Base-by-base conservation (phyloP, 352 stramenopile species). In the Pythium rishiriense region DNA sequence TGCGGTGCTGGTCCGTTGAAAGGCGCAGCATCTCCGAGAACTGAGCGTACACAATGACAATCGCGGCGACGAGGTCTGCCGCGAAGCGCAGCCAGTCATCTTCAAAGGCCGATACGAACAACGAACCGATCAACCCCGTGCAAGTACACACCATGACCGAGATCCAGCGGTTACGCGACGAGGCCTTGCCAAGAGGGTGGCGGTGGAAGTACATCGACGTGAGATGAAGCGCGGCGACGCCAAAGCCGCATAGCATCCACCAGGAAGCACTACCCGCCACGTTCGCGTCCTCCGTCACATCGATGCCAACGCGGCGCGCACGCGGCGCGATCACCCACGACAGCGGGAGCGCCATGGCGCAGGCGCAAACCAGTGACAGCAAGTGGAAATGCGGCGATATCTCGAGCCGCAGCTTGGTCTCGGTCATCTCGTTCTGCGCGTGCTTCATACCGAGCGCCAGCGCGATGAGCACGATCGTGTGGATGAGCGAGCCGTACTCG, bases 401-500 rank as follows among this genome's bases (percentile, higher is more conserved):
- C 9, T 69, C 51, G 21, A 71, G 42, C 15, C 62, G 68, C 15
- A 81, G 17, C 19, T 62, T 61, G 8, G 69, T 69, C 33, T 81
- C 57, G 21, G 52, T 31, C 37, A 72, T 72, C 41, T 42, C 48
- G 43, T 58, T 42, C 22, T 78, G 66, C 17, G 62, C 46, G 6
- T 58, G 62, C 43, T 60, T 69, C 64, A 83, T 74, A 8, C 53
- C 78, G 51, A 92, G 54, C 42, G 76, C 63, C 24, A 78, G 37
- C 1, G 65, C 79, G 10, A 90, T 70, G 11, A 92, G 70, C 51
- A 74, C 4, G 25, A 88, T 41, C 33, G 81, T 83, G 47, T 82
- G 68, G 50, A 90, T 42, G 22, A 92, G 64, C 14, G 83, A 79
- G 37, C 83, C 83, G 64, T 92, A 90, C 52, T 85, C 76, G 55